Evolutionary conservation across 2,329 filamentous ascomycete genomes (phyloP), one percentile per base, ranked within the genome.

Genomic region (Penicillium sp.): DNA sequence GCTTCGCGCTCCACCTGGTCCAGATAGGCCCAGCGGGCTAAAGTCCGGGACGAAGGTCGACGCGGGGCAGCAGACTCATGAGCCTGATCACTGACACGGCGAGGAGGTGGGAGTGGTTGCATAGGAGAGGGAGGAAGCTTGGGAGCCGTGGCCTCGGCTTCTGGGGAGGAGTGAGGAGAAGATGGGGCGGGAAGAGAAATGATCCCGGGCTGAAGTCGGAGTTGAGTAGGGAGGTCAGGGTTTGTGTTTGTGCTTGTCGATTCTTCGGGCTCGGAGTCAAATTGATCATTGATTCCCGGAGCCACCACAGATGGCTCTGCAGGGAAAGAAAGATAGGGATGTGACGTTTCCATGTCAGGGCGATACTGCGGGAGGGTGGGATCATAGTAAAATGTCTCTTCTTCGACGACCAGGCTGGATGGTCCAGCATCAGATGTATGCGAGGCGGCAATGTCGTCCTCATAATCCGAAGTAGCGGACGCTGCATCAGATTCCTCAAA

Each of bases 1-100:
- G 90, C 87, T 68, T 91, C 85, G 35, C 80, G 76, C 66, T 94
- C 89, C 0, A 87, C 82, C 14, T 80, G 69, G 61, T 88, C 84
- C 7, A 92, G 76, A 27, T 67, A 66, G 7, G 72, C 70, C 67
- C 78, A 78, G 11, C 76, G 75, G 16, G 74, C 73, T 4, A 84
- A 71, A 4, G 68, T 69, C 34, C 66, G 74, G 43, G 53, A 62
- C 32, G 60, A 71, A 56, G 53, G 74, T n/a, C 58, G 56, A 7
- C 54, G 42, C 19, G 66, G 50, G 27, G 66, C 42, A 40, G 61
- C 7, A 38, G 60, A n/a, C 34, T 64, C 50, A 50, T 14, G 32
- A n/a, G 34, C 57, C 7, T 50, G 58, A 41, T 51, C 36, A 55
- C 45, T 38, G 57, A 48, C 59, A 51, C 1, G 62, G 46, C 23